These are phyloP conservation scores for Botrytis squamosa DNA, from an alignment of 2,329 filamentous ascomycete species.

Conservation along the genomic window DNA sequence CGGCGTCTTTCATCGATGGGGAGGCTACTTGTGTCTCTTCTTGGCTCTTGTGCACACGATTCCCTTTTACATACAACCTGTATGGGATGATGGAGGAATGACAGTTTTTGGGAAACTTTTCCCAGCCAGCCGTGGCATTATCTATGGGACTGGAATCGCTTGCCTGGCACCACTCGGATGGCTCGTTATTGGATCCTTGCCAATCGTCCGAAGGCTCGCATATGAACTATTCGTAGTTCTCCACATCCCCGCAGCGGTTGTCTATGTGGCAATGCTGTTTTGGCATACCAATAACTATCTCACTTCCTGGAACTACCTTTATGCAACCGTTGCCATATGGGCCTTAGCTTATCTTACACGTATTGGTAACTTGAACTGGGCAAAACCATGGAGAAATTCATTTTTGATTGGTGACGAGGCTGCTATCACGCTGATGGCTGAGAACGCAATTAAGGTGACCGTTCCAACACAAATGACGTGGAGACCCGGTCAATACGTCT, in stretches of 20 bases:
- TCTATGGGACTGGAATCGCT: conserved; percentile 84
- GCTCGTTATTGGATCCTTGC: conserved; percentile 82
- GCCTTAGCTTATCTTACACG: conserved; percentile 69
- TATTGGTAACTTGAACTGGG: conserved; percentile 87
- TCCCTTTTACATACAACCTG: conserved; percentile 85
- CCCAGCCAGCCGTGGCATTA: conserved; percentile 60
- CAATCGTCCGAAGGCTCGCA: conserved; percentile 69
- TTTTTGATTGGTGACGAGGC: conserved; percentile 91
- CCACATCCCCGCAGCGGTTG: conserved; percentile 77
- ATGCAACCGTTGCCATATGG: conserved; percentile 78
- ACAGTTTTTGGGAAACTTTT: conserved; percentile 70
- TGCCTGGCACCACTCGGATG: conserved; percentile 78
- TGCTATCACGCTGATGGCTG: conserved; percentile 82
- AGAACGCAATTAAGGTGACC: conserved; percentile 94
- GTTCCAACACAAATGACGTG: conserved; percentile 91
- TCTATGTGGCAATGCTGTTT: conserved; percentile 82
- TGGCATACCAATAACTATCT: conserved; percentile 96
- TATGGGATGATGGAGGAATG: conserved; percentile 77
- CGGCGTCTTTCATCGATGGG: conserved; percentile 92
- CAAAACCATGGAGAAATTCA: conserved; percentile 72
- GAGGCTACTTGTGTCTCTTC: conserved; percentile 80
- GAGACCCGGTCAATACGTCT: conserved; percentile 93
- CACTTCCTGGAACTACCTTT: conserved; percentile 86
- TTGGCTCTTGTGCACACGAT: conserved; percentile 80
- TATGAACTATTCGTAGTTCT: conserved; percentile 85